Base-by-base conservation (phyloP, 495 filamentous ascomycete genomes). In the Darksidea phi region DNA sequence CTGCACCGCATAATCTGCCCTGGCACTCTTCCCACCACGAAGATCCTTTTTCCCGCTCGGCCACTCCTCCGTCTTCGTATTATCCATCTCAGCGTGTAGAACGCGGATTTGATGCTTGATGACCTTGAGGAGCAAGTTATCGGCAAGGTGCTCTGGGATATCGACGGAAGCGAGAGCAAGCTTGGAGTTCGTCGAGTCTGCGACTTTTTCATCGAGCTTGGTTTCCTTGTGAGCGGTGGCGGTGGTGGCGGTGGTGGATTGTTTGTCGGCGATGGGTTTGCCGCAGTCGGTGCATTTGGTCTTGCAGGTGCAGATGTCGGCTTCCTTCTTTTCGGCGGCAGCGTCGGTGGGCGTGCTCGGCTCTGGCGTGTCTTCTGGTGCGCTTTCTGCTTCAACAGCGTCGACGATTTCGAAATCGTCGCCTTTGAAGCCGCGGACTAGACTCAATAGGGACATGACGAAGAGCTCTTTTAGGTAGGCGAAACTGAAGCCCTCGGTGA, bases 41-140 rank as follows among this genome's bases (percentile, higher is more conserved):
- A 54, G 2, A 13, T 34, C 24, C 57, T 49, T 55, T 56, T 56
- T 66, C 12, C 62, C 54, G 34, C 21, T 41, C 12, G 54, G 45
- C 64, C 64, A 67, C 28, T 59, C 48, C 7, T 63, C 60, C 42
- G 57, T 59, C 32, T 52, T 53, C 41, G 67, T 63, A 54, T 70
- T 69, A 26, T 71, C 69, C 70, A 73, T 73, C 48, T 73, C 71
- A 18, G 57, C 55, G 8, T 64, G 37, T 54, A 73, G 47, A 12
- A 61, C 51, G 11, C 52, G 36, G 34, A 67, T 59, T 43, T 73
- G 71, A 37, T 66, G 54, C 37, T 59, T 59, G 11, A 73, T 42
- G 2, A 70, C 54, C 28, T 53, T 63, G 17, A 70, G 50, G 12
- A 73, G 48, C 2, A 63, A 12, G 47, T 70, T 70, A 11, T 68